These are phyloP conservation scores for Lotus japonicus DNA, from an alignment of 306 rosid species.

Conservation along the genomic window DNA sequence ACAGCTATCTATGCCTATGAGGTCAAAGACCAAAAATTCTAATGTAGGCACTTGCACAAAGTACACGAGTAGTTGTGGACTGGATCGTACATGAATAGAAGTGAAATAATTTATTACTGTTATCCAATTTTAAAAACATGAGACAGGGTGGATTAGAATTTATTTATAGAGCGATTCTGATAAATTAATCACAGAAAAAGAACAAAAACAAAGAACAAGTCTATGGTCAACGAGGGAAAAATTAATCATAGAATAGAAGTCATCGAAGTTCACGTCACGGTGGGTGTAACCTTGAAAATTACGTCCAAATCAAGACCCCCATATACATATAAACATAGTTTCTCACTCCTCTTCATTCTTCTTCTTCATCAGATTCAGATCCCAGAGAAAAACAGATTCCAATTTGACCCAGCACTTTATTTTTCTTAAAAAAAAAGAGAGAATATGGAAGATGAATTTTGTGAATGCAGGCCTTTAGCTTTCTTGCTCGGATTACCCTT, in stretches of 20 bases:
- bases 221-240: constrained; percentile 6
- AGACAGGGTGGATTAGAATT: no score
- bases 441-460: constrained; percentile 39
- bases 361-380: constrained; percentile 20
- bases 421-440: neutral
- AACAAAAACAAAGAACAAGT: neutral
- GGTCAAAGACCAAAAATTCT: no score
- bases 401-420: neutral
- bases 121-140: no score
- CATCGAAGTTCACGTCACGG: constrained; percentile 24
- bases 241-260: neutral
- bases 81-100: no score
- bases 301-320: constrained; percentile 15
- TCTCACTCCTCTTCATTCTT: neutral
- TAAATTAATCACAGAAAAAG: neutral
- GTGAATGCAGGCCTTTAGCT: constrained; percentile 83
- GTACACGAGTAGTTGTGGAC: no score
- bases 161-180: no score
- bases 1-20: no score
- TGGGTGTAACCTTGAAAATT: constrained; percentile 11
- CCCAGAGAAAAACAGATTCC: neutral
- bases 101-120: no score
- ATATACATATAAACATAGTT: no score
- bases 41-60: no score
- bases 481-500: constrained; percentile 77